Base-by-base conservation (phyloP, 75 land plant genomes). In the Larix kaempferi region DNA sequence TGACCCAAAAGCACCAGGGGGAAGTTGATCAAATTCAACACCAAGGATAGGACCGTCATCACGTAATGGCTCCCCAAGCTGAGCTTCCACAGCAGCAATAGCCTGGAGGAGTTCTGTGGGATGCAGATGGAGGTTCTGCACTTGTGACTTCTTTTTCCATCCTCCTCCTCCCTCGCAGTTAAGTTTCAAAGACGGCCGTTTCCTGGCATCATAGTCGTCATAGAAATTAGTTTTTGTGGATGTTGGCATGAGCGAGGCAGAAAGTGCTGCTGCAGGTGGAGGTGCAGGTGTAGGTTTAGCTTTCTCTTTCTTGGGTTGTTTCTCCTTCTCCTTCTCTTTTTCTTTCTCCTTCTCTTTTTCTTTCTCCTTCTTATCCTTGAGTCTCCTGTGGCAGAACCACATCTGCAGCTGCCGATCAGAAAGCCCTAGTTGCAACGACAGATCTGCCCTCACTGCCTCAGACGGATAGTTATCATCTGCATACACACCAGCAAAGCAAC, bases 301-400 rank as follows among this genome's bases (percentile, higher is more conserved):
- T 21, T 35, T 67, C 17, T 41, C 79, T 78, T 80, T 82, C 74
- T 78, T 64, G 54, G 76, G 21, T 74, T 75, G 66, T 3, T 63
- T 25, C 56, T 71, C 56, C 5, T 57, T 41, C 35, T 59, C 71
- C 35, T 73, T 80, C 15, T 67, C 83, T 5, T 41, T 74, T 33
- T 77, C 84, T 16, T 44, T 63, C 19, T 61, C 19, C 66, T 6
- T 77, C 58, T 60, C 66, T 71, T 54, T 27, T 21, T 80, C 82
- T 22, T 76, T 59, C 52, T 49, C 83, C 73, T 94, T 94, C 82
- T 89, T 85, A 72, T 94, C 98, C 83, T 96, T 96, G 57, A 96
- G 83, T 80, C 99, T 83, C 84, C 99, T 80, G 81, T 96, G 99
- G 59, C 99, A 96, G 77, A 96, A 96, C 99, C 99, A 96, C 99